Conservation (phyloP, 805 yeast genomes). For the Kodamaea leandrae region DNA sequence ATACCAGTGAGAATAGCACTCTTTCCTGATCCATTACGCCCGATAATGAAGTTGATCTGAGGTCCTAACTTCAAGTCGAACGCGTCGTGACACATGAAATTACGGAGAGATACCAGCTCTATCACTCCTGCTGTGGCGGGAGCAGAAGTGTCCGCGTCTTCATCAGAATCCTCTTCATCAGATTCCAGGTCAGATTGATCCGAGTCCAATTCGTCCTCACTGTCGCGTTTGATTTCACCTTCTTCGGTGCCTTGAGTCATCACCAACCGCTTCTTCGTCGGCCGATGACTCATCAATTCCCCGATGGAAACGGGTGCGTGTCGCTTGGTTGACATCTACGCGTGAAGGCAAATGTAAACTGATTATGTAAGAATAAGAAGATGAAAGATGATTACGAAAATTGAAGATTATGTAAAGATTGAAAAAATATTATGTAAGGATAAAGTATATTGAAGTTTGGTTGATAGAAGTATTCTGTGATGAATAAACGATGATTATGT, state of each 20-base stretch:
- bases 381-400: neutral
- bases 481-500: too few species aligned
- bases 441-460: too few species aligned
- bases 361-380: neutral
- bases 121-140: constrained; percentile 64
- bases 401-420: neutral
- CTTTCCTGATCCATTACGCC: constrained; percentile 90
- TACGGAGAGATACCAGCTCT: constrained; percentile 56
- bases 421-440: neutral
- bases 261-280: constrained; percentile 4
- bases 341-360: too few species aligned
- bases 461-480: too few species aligned
- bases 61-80: constrained; percentile 76
- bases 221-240: neutral
- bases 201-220: neutral
- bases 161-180: constrained; percentile 10
- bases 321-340: too few species aligned
- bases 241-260: constrained; percentile 8
- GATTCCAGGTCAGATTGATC: constrained; percentile 9
- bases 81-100: constrained; percentile 88
- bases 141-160: constrained; percentile 11
- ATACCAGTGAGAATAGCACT: constrained; percentile 86
- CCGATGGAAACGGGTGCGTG: constrained; percentile 12
- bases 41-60: constrained; percentile 79
- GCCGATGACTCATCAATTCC: constrained; percentile 12